Evolutionary conservation across 305 asterid species (phyloP).

Genomic region (Andrographis paniculata): DNA sequence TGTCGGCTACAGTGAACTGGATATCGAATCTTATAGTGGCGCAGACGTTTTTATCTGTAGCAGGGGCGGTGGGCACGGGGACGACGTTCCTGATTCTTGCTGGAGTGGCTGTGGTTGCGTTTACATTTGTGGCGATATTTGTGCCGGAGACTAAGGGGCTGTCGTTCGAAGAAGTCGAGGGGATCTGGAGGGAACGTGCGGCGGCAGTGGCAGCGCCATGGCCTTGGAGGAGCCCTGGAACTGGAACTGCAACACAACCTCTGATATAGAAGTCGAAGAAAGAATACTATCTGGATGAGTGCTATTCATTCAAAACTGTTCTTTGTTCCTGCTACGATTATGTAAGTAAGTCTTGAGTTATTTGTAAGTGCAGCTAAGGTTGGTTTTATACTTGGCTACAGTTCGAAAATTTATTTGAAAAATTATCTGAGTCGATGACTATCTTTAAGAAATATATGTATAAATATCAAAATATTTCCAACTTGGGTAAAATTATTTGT

Average conservation of each 20-base stretch:
- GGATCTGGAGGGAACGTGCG: conserved; percentile 75
- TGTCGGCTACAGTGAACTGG: conserved; percentile 97
- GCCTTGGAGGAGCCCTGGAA: too few species aligned
- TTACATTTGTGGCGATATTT: conserved; percentile 45
- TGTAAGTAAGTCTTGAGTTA: too few species aligned
- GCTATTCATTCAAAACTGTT: too few species aligned
- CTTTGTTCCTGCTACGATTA: too few species aligned
- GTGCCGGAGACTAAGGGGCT: conserved; percentile 92
- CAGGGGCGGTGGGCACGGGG: conserved; percentile 59
- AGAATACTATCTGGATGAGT: too few species aligned
- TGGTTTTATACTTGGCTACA: too few species aligned
- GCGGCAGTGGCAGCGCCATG: not conserved
- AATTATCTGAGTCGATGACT: too few species aligned
- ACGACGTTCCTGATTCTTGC: conserved; percentile 66
- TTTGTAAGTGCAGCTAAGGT: too few species aligned
- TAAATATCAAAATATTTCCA: too few species aligned
- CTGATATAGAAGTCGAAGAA: not conserved
- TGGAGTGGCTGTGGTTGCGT: conserved; percentile 53
- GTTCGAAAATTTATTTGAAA: too few species aligned
- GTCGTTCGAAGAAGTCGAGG: conserved; percentile 79
- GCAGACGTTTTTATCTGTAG: conserved; percentile 70
- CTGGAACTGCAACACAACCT: conserved; percentile 2
- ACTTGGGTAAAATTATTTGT: too few species aligned
- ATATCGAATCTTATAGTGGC: conserved; percentile 81
- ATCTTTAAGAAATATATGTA: too few species aligned